A percentile compares a stretch with the other conserved stretches of the same genome.
Evolutionary conservation across 345 rosid species (phyloP).

Genomic region (Laguncularia racemosa): DNA sequence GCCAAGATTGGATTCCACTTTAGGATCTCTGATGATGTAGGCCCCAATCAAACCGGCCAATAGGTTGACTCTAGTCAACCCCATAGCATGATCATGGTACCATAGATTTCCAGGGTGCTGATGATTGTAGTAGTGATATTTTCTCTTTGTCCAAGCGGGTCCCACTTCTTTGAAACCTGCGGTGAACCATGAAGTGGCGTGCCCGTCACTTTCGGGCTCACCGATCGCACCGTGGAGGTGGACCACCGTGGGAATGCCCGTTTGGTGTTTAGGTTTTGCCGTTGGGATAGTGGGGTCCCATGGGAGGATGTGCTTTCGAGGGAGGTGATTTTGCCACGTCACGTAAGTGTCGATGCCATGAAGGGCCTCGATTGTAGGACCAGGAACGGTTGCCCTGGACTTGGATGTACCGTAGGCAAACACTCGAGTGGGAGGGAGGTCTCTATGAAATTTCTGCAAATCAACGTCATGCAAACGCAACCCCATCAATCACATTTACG

Average conservation of each 20-base stretch:
- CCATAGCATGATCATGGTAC: slow-evolving; percentile 95
- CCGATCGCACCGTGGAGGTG: slow-evolving; percentile 85
- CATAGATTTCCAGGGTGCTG: slow-evolving; percentile 91
- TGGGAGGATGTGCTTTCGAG: slow-evolving; percentile 70
- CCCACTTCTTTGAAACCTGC: slow-evolving; percentile 51
- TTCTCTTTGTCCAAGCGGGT: slow-evolving; percentile 48
- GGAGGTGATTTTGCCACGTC: slow-evolving; percentile 86
- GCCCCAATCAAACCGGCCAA: slow-evolving; percentile 83
- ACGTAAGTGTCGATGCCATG: slow-evolving; percentile 50
- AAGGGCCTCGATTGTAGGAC: slow-evolving; percentile 88
- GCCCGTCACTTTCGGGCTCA: slow-evolving; percentile 76
- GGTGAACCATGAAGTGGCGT: slow-evolving; percentile 79
- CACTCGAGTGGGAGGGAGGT: slow-evolving; percentile 73
- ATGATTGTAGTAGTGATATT: slow-evolving; percentile 44
- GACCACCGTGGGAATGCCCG: slow-evolving; percentile 85
- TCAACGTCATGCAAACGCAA: background rate
- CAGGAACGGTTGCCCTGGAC: slow-evolving; percentile 64
- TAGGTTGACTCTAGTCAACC: slow-evolving; percentile 81
- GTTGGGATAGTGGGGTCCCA: slow-evolving; percentile 89
- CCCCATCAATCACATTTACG: no score
- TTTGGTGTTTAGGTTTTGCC: slow-evolving; percentile 30
- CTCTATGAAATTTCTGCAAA: slow-evolving; percentile 79
- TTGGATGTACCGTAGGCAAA: slow-evolving; percentile 68
- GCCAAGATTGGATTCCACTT: slow-evolving; percentile 43
- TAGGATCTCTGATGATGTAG: slow-evolving; percentile 54